Percentiles rank a stretch among this genome's conserved stretches.
Evolutionary conservation across 805 yeast species (phyloP).

Genomic region (Schizosaccharomyces pombe): DNA sequence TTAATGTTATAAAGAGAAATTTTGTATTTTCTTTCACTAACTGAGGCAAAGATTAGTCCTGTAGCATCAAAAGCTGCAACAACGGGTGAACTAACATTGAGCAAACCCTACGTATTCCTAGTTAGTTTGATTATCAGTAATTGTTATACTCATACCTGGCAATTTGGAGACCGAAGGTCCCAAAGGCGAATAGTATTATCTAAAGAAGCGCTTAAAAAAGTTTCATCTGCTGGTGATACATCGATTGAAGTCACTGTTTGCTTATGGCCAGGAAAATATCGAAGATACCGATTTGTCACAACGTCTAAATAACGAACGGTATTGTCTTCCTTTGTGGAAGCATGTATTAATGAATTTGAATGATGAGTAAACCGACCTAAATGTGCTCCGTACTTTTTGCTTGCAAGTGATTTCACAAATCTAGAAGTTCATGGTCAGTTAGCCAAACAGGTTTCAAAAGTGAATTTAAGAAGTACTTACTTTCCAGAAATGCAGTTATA

Average conservation of each 20-base stretch:
- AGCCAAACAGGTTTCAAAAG: no score
- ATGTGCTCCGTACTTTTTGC: conserved; percentile 83
- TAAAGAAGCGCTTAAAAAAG: conserved; percentile 39
- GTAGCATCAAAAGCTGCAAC: conserved; percentile 60
- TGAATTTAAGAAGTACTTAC: no score
- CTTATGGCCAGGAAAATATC: conserved; percentile 76
- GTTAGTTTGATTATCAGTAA: background rate
- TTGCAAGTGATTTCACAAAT: conserved; percentile 36
- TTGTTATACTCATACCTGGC: background rate
- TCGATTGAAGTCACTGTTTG: conserved; percentile 50
- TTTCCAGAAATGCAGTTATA: conserved; percentile 54
- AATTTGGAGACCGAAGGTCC: conserved; percentile 50
- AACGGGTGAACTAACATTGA: conserved; percentile 31
- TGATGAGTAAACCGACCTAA: conserved; percentile 63
- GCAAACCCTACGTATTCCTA: conserved; percentile 34
- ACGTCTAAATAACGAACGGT: conserved; percentile 49
- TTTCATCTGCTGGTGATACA: conserved; percentile 45
- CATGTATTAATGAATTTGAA: conserved; percentile 49
- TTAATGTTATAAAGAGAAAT: conserved; percentile 39
- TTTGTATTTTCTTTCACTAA: conserved; percentile 21
- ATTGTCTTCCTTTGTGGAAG: conserved; percentile 61
- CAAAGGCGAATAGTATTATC: conserved; percentile 69
- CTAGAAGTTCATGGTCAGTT: conserved; percentile 6
- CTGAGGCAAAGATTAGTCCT: conserved; percentile 60
- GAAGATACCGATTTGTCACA: conserved; percentile 50